Percentiles rank a stretch among this genome's conserved stretches.
Evolutionary conservation across 169 alveolate genomes (phyloP).

Genomic region (Plasmodium blacklocki): DNA sequence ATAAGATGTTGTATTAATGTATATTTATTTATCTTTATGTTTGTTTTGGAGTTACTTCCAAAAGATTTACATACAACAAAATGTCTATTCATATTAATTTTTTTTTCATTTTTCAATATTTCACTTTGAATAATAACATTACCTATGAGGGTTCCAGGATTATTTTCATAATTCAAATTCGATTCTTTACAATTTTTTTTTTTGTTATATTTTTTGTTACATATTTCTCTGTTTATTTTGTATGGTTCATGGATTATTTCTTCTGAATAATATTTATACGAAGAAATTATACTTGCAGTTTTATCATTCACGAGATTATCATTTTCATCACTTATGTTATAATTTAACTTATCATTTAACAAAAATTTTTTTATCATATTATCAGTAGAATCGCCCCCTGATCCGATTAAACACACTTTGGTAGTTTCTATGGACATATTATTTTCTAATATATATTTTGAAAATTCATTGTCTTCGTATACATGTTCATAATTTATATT

Average conservation of each 20-base stretch:
- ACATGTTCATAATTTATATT: conserved; percentile 4
- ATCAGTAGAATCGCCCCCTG: conserved; percentile 22
- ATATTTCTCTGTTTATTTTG: conserved; percentile 9
- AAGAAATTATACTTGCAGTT: background rate
- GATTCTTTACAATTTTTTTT: conserved; percentile 10
- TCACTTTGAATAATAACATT: conserved; percentile 24
- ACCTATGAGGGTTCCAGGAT: conserved; percentile 4
- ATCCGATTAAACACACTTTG: conserved; percentile 32
- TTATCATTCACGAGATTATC: background rate
- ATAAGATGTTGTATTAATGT: conserved; percentile 10
- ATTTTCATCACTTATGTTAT: background rate
- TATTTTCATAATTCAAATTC: conserved; percentile 7
- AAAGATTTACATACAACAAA: conserved; percentile 30
- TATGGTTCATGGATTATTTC: background rate
- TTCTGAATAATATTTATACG: background rate
- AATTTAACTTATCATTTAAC: background rate
- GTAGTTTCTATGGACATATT: conserved; percentile 18
- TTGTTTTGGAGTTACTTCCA: background rate
- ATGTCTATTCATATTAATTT: background rate
- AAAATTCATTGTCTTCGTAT: background rate
- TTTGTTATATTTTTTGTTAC: conserved; percentile 5
- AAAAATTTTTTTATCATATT: conserved; percentile 7
- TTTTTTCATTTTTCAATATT: conserved; percentile 1
- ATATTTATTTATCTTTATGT: background rate
- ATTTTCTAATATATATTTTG: conserved; percentile 1